phyloP scores from a whole-genome alignment of 2,329 filamentous ascomycete genomes.

The Fusarium virguliforme region DNA sequence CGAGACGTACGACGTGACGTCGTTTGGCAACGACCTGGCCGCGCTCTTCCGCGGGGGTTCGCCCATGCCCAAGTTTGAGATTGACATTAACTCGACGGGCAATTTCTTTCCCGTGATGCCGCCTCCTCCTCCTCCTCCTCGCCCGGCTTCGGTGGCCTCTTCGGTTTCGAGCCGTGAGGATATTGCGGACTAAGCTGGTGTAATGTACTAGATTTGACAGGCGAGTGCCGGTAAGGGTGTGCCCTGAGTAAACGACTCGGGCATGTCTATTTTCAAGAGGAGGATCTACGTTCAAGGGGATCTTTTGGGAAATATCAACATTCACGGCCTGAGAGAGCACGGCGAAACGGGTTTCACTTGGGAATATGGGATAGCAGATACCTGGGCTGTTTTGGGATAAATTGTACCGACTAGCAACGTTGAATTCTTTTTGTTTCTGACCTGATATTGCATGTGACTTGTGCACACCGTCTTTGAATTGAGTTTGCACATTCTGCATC shows the following conservation, averaged over 20 bases:
- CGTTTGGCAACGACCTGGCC: constrained; percentile 51
- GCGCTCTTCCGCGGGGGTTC: constrained; percentile 39
- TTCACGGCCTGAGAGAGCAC: neutral
- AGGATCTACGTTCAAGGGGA: constrained; percentile 2
- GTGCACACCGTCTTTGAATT: constrained; percentile 7
- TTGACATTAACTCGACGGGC: constrained; percentile 31
- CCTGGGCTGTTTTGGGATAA: constrained; percentile 2
- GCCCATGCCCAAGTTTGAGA: constrained; percentile 48
- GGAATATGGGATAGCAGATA: neutral
- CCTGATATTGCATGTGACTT: neutral
- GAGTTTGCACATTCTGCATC: constrained; percentile 11
- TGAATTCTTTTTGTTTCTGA: neutral
- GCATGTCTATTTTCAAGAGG: neutral
- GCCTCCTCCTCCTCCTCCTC: constrained; percentile 37
- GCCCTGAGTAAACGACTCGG: neutral
- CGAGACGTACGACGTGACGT: constrained; percentile 46
- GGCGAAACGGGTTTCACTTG: neutral
- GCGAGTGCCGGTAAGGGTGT: too few relatives aligned
- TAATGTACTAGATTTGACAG: neutral
- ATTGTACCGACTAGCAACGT: neutral
- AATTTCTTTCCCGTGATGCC: constrained; percentile 32
- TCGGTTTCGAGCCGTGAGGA: constrained; percentile 28
- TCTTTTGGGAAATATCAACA: neutral
- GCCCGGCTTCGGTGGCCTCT: constrained; percentile 36
- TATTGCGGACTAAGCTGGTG: constrained; percentile 27